Base-by-base conservation (phyloP, 1,284 basidiomycete genomes). In the Trichosporon asahii region DNA sequence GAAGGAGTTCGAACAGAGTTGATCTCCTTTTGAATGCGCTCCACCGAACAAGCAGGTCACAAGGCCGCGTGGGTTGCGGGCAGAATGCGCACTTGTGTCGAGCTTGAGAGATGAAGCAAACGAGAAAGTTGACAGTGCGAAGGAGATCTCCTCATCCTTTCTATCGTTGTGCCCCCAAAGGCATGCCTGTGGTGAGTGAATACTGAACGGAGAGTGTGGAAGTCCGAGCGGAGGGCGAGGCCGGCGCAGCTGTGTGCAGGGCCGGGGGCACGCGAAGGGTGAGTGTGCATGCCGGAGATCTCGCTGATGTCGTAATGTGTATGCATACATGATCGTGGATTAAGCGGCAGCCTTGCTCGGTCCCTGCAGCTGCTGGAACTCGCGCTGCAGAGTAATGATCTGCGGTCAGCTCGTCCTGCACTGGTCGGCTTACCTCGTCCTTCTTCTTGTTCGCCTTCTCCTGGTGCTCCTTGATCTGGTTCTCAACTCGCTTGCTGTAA, bases 401-500 rank as follows among this genome's bases (percentile, higher is more conserved):
- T 82, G 68, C 12, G 1, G 63, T 70, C 64, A 72, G 55, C 61
- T 29, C 18, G 1, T 15, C 5, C 33, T 8, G 35, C 2, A 33
- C 40, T 2, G 29, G 5, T 2, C 33, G n/a, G 83, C 88, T 76
- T 73, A 92, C 94, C 87, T 95, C 91, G 44, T 84, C 79, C 83
- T 91, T 93, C 85, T 91, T 93, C 80, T 88, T 89, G 72, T 93
- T 91, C 64, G 89, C 86, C 75, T 89, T 90, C 31, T 86, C 85
- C 72, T 90, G 88, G 27, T 90, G 84, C 6, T 93, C 92, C 79
- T 92, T 90, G 65, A 96, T 85, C 79, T 92, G 91, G 5, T 76
- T 82, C 82, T 96, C 94, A 5, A 94, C 88, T 25, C 93, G 88
- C 83, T 90, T 90, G 73, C 94, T 96, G 60, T 18, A 1, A n/a